These are phyloP conservation scores for Phyllosticta capitalensis DNA, from an alignment of 2,329 filamentous ascomycete genomes.

Conservation along the genomic window DNA sequence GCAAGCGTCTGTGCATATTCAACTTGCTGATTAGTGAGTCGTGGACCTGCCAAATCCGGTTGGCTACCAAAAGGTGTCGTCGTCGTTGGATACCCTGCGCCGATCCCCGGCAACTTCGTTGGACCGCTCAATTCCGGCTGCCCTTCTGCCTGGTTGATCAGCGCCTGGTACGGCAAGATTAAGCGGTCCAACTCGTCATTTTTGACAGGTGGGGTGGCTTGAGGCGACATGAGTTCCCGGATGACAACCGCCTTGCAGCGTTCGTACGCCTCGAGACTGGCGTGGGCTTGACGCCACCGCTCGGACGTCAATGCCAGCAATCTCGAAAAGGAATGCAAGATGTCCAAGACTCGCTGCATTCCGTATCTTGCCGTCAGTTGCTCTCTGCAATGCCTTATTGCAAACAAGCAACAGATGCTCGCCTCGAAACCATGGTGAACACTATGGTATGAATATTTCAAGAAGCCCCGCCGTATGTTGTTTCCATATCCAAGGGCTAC, in stretches of 20 bases:
- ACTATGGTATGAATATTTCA: slow-evolving; percentile 8
- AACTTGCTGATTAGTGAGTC: too few relatives aligned
- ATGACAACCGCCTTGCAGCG: slow-evolving; percentile 7
- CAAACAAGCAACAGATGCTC: slow-evolving; percentile 7
- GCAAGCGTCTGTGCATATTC: too few relatives aligned
- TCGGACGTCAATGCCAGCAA: slow-evolving; percentile 9
- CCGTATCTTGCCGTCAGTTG: slow-evolving; percentile 4
- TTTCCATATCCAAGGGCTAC: slow-evolving; percentile 8
- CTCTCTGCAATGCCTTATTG: slow-evolving; percentile 7
- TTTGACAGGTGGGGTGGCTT: not conserved
- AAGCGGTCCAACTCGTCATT: slow-evolving; percentile 9
- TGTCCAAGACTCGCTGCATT: slow-evolving; percentile 4
- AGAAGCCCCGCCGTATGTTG: slow-evolving; percentile 2
- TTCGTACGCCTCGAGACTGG: slow-evolving; percentile 8
- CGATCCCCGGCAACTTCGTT: too few relatives aligned
- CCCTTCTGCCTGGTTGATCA: not conserved
- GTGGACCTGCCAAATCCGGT: too few relatives aligned
- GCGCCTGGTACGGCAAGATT: slow-evolving; percentile 9
- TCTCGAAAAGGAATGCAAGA: slow-evolving; percentile 5
- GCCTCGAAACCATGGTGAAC: slow-evolving; percentile 10
- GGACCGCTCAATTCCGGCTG: not conserved
- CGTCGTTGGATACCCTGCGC: too few relatives aligned
- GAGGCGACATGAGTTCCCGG: slow-evolving; percentile 2
- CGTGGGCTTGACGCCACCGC: slow-evolving; percentile 7
- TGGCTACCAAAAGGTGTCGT: too few relatives aligned